These are phyloP conservation scores for Aspergillus sp. DNA, from an alignment of 2,329 filamentous ascomycete species.

Conservation along the genomic window DNA sequence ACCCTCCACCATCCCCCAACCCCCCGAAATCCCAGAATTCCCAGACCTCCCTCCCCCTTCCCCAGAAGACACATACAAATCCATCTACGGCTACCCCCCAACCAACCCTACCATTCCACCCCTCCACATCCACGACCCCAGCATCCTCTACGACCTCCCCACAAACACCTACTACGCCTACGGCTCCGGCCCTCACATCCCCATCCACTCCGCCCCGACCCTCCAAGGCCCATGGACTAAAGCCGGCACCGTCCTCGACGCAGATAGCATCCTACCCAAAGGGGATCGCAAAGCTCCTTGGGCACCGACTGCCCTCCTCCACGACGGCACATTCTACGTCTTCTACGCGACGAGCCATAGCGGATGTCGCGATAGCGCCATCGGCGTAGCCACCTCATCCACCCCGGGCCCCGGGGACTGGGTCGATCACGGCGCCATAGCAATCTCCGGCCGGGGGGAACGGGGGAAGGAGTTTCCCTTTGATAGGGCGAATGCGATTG, in stretches of 20 bases:
- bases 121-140: constrained; percentile 37
- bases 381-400: constrained; percentile 58
- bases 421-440: constrained; percentile 39
- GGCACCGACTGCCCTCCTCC: constrained; percentile 64
- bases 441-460: constrained; percentile 37
- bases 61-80: not conserved
- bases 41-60: not conserved
- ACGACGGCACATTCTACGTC: constrained; percentile 62
- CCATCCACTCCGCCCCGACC: constrained; percentile 31
- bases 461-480: constrained; percentile 32
- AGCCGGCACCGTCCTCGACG: constrained; percentile 32
- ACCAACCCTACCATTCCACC: constrained; percentile 13
- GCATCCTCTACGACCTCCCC: constrained; percentile 26
- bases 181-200: constrained; percentile 35
- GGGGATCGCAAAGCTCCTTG: constrained; percentile 36
- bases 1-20: not conserved
- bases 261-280: constrained; percentile 36
- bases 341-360: constrained; percentile 67
- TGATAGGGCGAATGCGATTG: constrained; percentile 62
- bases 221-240: constrained; percentile 37
- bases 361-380: constrained; percentile 62
- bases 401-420: constrained; percentile 38
- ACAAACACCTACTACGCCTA: constrained; percentile 35
- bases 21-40: too few relatives aligned
- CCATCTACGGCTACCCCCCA: not conserved